phyloP scores from a whole-genome alignment of 2,329 filamentous ascomycete species.

The Coniochaeta hoffmannii region DNA sequence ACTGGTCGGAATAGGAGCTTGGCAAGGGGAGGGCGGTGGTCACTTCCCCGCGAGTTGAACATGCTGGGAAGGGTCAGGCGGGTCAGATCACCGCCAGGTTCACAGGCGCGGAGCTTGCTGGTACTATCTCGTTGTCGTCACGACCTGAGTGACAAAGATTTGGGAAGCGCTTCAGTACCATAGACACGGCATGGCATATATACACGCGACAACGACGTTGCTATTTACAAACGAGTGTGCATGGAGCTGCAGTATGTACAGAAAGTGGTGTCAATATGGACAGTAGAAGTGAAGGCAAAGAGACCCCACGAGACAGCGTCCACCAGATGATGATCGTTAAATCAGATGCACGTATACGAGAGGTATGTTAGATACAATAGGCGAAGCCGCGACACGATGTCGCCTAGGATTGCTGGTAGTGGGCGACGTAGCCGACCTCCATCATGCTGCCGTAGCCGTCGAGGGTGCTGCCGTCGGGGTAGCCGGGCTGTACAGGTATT shows the following conservation, averaged over 20 bases:
- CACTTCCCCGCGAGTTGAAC: no score
- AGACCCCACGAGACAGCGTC: not conserved
- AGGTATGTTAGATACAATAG: not conserved
- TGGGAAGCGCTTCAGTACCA: no score
- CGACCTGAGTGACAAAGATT: no score
- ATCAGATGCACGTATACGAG: not conserved
- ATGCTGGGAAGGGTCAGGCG: no score
- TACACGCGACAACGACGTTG: not conserved
- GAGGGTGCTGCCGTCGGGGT: slow-evolving; percentile 17
- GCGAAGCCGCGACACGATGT: not conserved
- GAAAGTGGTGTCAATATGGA: not conserved
- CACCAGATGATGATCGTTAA: not conserved
- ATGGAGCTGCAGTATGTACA: not conserved
- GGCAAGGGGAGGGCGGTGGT: no score
- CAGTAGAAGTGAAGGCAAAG: not conserved
- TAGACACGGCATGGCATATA: not conserved
- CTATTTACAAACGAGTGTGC: not conserved
- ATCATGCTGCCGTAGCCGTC: slow-evolving; percentile 22
- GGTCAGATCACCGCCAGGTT: no score
- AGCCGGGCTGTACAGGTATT: slow-evolving; percentile 15
- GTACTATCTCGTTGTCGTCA: no score
- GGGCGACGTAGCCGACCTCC: slow-evolving; percentile 22
- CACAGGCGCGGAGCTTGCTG: no score
- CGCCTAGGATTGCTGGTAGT: slow-evolving; percentile 8
- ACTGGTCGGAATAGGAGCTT: no score